phyloP scores from a whole-genome alignment of 768 basidiomycete genomes.

The Leccinum longicurvipes region DNA sequence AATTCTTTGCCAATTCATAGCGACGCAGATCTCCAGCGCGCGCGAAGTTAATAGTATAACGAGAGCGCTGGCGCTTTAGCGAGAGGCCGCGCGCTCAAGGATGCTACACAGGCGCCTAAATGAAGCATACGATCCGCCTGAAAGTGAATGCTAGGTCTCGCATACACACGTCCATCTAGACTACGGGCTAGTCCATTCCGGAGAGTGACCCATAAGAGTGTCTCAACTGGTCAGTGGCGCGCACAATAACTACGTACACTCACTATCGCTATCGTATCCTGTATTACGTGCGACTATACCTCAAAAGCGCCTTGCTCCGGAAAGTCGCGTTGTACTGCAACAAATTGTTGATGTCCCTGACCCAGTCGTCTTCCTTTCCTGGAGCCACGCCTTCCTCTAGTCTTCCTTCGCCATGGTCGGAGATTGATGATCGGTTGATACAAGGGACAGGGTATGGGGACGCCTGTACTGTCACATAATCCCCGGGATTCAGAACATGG shows the following conservation, averaged over 20 bases:
- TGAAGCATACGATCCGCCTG: conserved; percentile 1
- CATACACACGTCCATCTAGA: conserved; percentile 2
- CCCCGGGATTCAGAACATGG: conserved; percentile 76
- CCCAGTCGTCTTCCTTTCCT: conserved; percentile 91
- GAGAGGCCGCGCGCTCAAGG: not conserved
- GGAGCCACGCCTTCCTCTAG: conserved; percentile 66
- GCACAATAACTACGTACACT: not conserved
- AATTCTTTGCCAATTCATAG: not conserved
- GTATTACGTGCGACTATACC: conserved; percentile 54
- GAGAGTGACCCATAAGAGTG: not conserved
- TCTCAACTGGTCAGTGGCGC: not conserved
- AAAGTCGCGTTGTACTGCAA: conserved; percentile 95
- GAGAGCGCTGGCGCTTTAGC: not conserved
- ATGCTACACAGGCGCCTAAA: not conserved
- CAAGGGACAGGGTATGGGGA: conserved; percentile 92
- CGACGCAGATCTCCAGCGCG: not conserved
- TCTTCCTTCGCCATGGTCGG: conserved; percentile 42
- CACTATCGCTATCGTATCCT: conserved; percentile 9
- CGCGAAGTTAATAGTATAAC: not conserved
- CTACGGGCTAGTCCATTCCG: not conserved
- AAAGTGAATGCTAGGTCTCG: not conserved
- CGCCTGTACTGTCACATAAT: conserved; percentile 80
- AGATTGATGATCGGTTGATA: conserved; percentile 81
- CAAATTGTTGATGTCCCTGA: conserved; percentile 93
- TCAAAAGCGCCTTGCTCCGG: conserved; percentile 79